Evolutionary conservation across 768 basidiomycete genomes (phyloP), one percentile per base, ranked within the genome.

Genomic region (Leccinum barrowsii): DNA sequence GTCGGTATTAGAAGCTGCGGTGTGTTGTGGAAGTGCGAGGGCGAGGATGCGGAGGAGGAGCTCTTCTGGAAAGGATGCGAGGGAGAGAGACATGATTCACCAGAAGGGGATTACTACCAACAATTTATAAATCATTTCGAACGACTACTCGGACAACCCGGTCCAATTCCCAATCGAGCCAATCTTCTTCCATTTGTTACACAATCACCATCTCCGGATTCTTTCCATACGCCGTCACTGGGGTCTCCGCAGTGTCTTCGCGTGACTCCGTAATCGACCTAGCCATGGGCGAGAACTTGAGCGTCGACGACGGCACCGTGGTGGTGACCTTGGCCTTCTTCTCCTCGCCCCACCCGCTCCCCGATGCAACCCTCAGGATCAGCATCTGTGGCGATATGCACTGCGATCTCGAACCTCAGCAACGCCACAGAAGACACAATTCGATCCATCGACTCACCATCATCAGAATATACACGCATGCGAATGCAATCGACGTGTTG

Each of bases 41-140:
- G 63, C 55, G 57, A 81, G 73, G 59, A 84, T 79, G 37, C 80
- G 77, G 52, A 77, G 75, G 60, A 83, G 74, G 59, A 83, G 73
- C 58, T 78, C 77, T 62, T 78, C 77, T 21, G 77, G 77, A 30
- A 77, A 69, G 52, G 70, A 64, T 24, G 67, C 64, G 35, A 77
- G 66, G 0, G 66, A 59, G 40, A 28, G 34, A 6, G 57, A 40
- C 63, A 67, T 28, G 28, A 28, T 67, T 26, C 28, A 19, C 37
- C 48, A 26, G 52, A 55, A 34, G 54, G 52, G 42, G 40, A 22
- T 37, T 37, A 15, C 6, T 65, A 61, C 56, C 56, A 59, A 62
- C 35, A 61, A 11, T 50, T n/a, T 34, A 30, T 21, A 13, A 12
- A 32, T 19, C 26, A 12, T 12, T 12, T 30, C 30, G 30, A 30